phyloP scores from a whole-genome alignment of 2,329 filamentous ascomycete species.

The Venturia asperata region DNA sequence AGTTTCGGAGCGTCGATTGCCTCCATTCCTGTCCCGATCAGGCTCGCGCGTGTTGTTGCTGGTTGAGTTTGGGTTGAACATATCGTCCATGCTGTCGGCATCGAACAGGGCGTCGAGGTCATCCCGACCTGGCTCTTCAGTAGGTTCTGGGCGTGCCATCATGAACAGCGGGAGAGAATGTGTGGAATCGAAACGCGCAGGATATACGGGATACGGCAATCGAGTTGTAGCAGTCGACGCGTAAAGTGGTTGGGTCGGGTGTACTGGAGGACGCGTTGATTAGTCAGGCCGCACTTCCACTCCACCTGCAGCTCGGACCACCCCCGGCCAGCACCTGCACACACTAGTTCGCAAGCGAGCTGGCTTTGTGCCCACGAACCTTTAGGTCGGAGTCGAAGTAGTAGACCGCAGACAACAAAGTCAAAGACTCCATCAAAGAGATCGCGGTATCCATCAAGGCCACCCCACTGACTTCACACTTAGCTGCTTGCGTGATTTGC shows the following conservation, averaged over 20 bases:
- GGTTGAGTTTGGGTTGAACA: conserved; percentile 29
- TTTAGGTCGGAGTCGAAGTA: background rate
- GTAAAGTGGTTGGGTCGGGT: background rate
- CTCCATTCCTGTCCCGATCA: conserved; percentile 23
- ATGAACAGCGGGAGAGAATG: conserved; percentile 16
- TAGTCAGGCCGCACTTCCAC: background rate
- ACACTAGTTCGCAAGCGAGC: too few relatives aligned
- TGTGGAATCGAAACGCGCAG: background rate
- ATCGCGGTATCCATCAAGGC: background rate
- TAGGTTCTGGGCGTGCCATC: conserved; percentile 25
- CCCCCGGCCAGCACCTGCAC: too few relatives aligned
- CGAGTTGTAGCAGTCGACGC: background rate
- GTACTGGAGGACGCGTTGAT: background rate
- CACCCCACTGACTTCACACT: background rate
- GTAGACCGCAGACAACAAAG: conserved; percentile 2
- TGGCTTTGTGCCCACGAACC: too few relatives aligned
- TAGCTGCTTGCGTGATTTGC: background rate
- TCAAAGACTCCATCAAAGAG: background rate
- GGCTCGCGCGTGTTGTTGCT: conserved; percentile 19
- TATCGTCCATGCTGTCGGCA: conserved; percentile 56
- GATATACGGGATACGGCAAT: background rate
- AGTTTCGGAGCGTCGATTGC: conserved; percentile 41
- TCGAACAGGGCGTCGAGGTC: conserved; percentile 65
- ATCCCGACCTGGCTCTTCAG: conserved; percentile 30
- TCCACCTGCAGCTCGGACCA: too few relatives aligned